Evolutionary conservation across 805 yeast species (phyloP).

Genomic region (Wickerhamiella alocasiicola): DNA sequence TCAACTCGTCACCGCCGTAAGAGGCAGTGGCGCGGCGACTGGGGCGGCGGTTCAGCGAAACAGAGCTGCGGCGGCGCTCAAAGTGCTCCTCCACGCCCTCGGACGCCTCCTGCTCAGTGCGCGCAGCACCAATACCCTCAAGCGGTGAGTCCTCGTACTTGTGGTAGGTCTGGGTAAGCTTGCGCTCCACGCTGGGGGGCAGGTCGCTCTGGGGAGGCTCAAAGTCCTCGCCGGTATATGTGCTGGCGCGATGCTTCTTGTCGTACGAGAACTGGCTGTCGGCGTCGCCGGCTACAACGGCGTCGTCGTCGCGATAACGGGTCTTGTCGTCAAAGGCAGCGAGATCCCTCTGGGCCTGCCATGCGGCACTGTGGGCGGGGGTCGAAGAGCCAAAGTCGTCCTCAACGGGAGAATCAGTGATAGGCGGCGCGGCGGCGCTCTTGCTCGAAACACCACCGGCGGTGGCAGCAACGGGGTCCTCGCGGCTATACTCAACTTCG

Average conservation of each 20-base stretch:
- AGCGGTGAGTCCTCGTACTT: slow-evolving; percentile 22
- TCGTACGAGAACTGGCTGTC: slow-evolving; percentile 27
- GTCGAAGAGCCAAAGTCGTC: not conserved
- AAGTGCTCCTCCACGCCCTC: slow-evolving; percentile 19
- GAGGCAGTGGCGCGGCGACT: slow-evolving; percentile 28
- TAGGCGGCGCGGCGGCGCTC: not conserved
- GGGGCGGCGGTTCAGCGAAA: slow-evolving; percentile 17
- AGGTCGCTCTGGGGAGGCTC: slow-evolving; percentile 24
- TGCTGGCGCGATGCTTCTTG: slow-evolving; percentile 23
- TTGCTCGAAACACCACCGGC: slow-evolving; percentile 3
- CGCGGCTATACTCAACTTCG: not conserved
- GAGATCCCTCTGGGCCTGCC: slow-evolving; percentile 19
- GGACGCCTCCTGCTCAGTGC: slow-evolving; percentile 22
- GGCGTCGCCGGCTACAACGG: slow-evolving; percentile 18
- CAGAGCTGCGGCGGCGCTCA: slow-evolving; percentile 22
- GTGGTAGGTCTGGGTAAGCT: slow-evolving; percentile 26
- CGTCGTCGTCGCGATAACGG: slow-evolving; percentile 4
- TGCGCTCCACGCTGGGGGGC: slow-evolving; percentile 26
- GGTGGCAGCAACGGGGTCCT: not conserved
- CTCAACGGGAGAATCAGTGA: not conserved
- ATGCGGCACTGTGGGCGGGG: slow-evolving; percentile 16
- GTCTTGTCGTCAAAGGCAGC: slow-evolving; percentile 15
- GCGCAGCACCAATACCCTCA: slow-evolving; percentile 26
- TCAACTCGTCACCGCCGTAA: slow-evolving; percentile 25
- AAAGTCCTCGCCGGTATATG: slow-evolving; percentile 18